These are phyloP conservation scores for Alliaria petiolata DNA, from an alignment of 345 rosid species.

Conservation along the genomic window DNA sequence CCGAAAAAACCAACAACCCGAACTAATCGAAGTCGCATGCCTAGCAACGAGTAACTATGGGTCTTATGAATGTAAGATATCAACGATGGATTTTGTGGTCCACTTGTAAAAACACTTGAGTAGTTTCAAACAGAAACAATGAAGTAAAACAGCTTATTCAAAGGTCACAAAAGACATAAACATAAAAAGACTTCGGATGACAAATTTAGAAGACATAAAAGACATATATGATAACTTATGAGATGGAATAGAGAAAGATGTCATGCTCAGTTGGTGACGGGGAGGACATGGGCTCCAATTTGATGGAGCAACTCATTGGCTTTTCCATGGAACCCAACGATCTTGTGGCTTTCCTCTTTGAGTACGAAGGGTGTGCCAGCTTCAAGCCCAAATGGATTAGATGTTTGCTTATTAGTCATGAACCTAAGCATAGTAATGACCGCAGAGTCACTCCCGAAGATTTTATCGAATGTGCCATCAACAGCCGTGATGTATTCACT, in stretches of 20 bases:
- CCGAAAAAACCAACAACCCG: no score
- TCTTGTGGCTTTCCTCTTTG: slow-evolving; percentile 12
- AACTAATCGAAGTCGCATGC: no score
- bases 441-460: slow-evolving; percentile 2
- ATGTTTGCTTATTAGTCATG: slow-evolving; percentile 26
- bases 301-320: not conserved
- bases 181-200: not conserved
- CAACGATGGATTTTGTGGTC: no score
- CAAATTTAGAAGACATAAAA: not conserved
- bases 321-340: slow-evolving; percentile 29
- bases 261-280: not conserved
- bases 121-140: not conserved
- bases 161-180: not conserved
- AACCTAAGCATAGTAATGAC: slow-evolving; percentile 25
- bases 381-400: slow-evolving; percentile 22
- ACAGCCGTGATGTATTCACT: slow-evolving; percentile 26
- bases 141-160: not conserved
- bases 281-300: not conserved
- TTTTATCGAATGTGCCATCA: slow-evolving; percentile 9
- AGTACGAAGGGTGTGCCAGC: not conserved
- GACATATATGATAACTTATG: not conserved
- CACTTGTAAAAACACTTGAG: no score
- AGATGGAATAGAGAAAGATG: not conserved
- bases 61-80: no score
- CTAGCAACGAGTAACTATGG: no score